Percentiles rank a stretch among this genome's conserved stretches.
Evolutionary conservation across 1,284 basidiomycete species (phyloP).

Genomic region (Apiotrichum laibachii): DNA sequence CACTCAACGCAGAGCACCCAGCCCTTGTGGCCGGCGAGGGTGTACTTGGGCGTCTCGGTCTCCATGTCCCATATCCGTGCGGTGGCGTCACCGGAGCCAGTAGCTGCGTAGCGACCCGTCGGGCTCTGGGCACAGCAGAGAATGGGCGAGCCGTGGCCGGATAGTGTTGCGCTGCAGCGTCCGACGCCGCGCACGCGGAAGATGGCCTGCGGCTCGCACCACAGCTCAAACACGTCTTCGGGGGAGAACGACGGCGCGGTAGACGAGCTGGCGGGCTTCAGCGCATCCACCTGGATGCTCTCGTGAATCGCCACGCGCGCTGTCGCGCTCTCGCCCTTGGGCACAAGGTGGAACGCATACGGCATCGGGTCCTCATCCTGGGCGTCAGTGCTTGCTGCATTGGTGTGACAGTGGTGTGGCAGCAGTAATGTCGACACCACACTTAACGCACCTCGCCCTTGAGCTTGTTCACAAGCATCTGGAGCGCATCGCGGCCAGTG

Average conservation of each 20-base stretch:
- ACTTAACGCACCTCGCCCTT: slow-evolving; percentile 60
- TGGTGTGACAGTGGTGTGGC: not conserved
- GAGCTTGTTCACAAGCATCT: slow-evolving; percentile 80
- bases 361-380: slow-evolving; percentile 83
- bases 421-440: too few species aligned
- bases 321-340: slow-evolving; percentile 41
- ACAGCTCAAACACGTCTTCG: slow-evolving; percentile 81
- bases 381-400: slow-evolving; percentile 6
- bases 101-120: slow-evolving; percentile 83
- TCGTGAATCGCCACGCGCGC: slow-evolving; percentile 74
- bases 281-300: slow-evolving; percentile 74
- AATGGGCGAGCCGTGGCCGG: slow-evolving; percentile 89
- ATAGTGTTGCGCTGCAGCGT: slow-evolving; percentile 82
- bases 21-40: slow-evolving; percentile 81
- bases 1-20: slow-evolving; percentile 98
- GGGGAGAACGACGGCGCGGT: slow-evolving; percentile 59
- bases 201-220: slow-evolving; percentile 91
- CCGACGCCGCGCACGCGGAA: slow-evolving; percentile 92
- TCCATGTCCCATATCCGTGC: slow-evolving; percentile 92
- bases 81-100: slow-evolving; percentile 91
- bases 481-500: slow-evolving; percentile 75
- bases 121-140: slow-evolving; percentile 94
- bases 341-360: slow-evolving; percentile 78
- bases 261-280: slow-evolving; percentile 57
- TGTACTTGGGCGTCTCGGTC: slow-evolving; percentile 87